Evolutionary conservation across 768 basidiomycete species (phyloP).

Genomic region (Pleurotus pulmonarius): DNA sequence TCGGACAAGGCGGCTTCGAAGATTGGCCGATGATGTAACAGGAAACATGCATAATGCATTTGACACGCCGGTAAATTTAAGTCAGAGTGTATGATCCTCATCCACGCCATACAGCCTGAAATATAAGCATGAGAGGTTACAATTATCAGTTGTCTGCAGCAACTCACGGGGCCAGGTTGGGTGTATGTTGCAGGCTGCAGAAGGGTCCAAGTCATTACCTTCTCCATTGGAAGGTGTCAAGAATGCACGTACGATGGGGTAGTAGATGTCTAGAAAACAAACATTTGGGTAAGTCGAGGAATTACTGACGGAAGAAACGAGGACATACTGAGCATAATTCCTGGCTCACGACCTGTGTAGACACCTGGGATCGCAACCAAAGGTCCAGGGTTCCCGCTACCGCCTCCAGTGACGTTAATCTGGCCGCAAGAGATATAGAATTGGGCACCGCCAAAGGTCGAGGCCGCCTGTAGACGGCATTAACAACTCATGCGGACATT

Average conservation of each 20-base stretch:
- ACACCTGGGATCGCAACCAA: slow-evolving; percentile 33
- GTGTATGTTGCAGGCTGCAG: slow-evolving; percentile 17
- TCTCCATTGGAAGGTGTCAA: neutral
- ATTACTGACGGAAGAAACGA: neutral
- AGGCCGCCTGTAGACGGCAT: slow-evolving; percentile 16
- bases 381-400: slow-evolving; percentile 31
- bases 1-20: slow-evolving; percentile 80
- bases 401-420: slow-evolving; percentile 36
- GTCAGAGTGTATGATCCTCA: neutral
- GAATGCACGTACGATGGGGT: neutral
- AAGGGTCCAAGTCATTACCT: neutral
- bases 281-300: neutral
- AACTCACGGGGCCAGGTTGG: slow-evolving; percentile 22
- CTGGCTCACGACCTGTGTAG: slow-evolving; percentile 26
- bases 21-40: slow-evolving; percentile 69
- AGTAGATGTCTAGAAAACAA: neutral
- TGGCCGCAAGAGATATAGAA: slow-evolving; percentile 37
- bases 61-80: neutral
- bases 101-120: slow-evolving; percentile 20
- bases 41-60: neutral
- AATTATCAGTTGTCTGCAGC: neutral
- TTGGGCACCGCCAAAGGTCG: slow-evolving; percentile 36
- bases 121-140: neutral
- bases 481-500: neutral
- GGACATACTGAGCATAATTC: neutral